Evolutionary conservation across 768 basidiomycete genomes (phyloP), one percentile per base, ranked within the genome.

Genomic region (Royoungia palumana): DNA sequence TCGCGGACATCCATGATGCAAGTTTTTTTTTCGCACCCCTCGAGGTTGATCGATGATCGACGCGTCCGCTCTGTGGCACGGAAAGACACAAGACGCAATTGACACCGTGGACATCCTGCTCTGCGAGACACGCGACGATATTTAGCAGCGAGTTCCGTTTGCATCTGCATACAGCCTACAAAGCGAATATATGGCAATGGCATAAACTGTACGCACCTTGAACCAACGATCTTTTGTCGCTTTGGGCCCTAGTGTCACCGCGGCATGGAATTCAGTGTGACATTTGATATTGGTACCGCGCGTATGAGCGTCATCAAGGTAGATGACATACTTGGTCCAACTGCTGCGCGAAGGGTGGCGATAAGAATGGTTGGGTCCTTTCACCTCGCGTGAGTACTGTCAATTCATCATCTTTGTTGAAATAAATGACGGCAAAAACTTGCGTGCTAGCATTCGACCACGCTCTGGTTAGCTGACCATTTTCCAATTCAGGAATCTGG

Each of bases 111-210:
- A n/a, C n/a, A n/a, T n/a, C n/a, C n/a, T n/a, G n/a, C n/a, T n/a
- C n/a, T n/a, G n/a, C n/a, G n/a, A n/a, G n/a, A n/a, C n/a, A n/a
- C n/a, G n/a, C n/a, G n/a, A n/a, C n/a, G n/a, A n/a, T n/a, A n/a
- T n/a, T n/a, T n/a, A n/a, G n/a, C n/a, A n/a, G n/a, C n/a, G 0
- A 80, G 68, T 51, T 70, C n/a, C n/a, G n/a, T 70, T 6, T 78
- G 69, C 78, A 80, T 77, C 6, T 77, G 67, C 79, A 79, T 80
- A 44, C 78, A 79, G 7, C 75, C 78, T 77, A 10, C 62, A 25
- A 61, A 9, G 11, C 5, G 16, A 24, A 6, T 3, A 12, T 28
- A 30, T 19, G 19, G 1, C 16, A 13, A 27, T 17, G 6, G 1
- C 16, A 10, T 12, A 8, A n/a, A n/a, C 1, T 16, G 2, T 21